Evolutionary conservation across 768 basidiomycete genomes (phyloP), one percentile per base, ranked within the genome.

Genomic region (Candolleomyces aberdarensis): DNA sequence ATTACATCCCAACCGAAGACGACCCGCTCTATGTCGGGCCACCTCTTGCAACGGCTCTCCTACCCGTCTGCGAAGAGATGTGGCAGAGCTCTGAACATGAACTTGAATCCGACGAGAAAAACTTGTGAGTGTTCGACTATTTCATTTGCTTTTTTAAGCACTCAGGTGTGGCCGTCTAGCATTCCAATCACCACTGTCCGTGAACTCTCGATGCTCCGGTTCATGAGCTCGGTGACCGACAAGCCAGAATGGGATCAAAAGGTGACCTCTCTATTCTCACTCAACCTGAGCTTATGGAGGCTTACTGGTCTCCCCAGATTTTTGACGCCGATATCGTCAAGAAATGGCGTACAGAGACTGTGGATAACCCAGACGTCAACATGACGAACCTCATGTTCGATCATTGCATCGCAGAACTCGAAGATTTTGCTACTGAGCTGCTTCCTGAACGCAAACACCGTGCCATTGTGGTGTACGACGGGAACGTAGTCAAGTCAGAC

Each of bases 161-260:
- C 29, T 19, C 6, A 51, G n/a, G 9, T 26, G n/a, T 19, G 14
- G 14, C n/a, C n/a, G 6, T 19, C 29, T 50, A 74, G 71, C 29
- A 60, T 70, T 15, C 57, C 60, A 10, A 40, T 70, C 48, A 65
- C 62, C 2, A 72, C 73, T 0, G 52, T 73, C 4, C 71, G 74
- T 13, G 75, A 76, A 56, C 62, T 74, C 14, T 63, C 64, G 3
- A 77, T 76, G 76, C 57, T 75, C 15, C 69, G 65, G 10, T 66
- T 77, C 46, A 76, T 77, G 74, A 74, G 76, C 60, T 56, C 49
- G 31, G 57, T 74, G 13, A 75, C 75, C 1, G 74, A 77, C 50
- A 75, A 76, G 61, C 59, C 65, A 0, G 68, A 72, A 9, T 76
- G 75, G 76, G 57, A 73, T 47, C 51, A 53, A 43, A 75, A 77